These are phyloP conservation scores for Gynochthodes officinalis DNA, from an alignment of 257 asterid species.

Conservation along the genomic window DNA sequence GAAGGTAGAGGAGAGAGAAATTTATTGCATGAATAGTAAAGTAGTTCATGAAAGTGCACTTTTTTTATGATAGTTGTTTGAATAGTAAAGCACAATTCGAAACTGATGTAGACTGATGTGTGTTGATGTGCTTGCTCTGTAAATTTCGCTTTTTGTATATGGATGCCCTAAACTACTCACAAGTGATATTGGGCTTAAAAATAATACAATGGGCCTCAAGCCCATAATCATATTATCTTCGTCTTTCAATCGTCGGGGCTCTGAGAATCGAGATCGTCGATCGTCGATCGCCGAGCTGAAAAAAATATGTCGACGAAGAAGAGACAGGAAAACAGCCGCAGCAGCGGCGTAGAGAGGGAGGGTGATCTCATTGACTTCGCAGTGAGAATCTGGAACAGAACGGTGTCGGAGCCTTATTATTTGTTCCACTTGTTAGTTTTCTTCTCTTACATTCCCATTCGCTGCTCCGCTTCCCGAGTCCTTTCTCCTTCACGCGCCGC, in stretches of 20 bases:
- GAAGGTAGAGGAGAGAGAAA: no score
- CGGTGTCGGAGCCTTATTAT: constrained; percentile 71
- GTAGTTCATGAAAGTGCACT: no score
- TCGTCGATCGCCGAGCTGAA: background rate
- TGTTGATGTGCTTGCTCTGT: no score
- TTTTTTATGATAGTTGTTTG: no score
- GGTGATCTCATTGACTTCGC: constrained; percentile 23
- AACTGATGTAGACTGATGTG: no score
- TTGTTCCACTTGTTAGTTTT: constrained; percentile 58
- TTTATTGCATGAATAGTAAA: no score
- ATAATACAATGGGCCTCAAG: background rate
- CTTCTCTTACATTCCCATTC: constrained; percentile 82
- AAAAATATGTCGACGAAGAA: constrained; percentile 33
- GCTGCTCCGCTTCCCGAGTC: constrained; percentile 55
- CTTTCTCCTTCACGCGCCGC: constrained; percentile 61
- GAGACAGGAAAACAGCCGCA: constrained; percentile 1
- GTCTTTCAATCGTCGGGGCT: background rate
- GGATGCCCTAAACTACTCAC: no score
- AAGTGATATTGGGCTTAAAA: no score
- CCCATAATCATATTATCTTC: background rate
- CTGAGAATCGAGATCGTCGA: background rate
- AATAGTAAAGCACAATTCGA: no score
- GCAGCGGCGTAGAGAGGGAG: constrained; percentile 20
- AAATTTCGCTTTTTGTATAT: no score
- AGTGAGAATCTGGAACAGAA: constrained; percentile 43